phyloP scores from a whole-genome alignment of 2,329 filamentous ascomycete genomes.

The Diplocarpon mali region DNA sequence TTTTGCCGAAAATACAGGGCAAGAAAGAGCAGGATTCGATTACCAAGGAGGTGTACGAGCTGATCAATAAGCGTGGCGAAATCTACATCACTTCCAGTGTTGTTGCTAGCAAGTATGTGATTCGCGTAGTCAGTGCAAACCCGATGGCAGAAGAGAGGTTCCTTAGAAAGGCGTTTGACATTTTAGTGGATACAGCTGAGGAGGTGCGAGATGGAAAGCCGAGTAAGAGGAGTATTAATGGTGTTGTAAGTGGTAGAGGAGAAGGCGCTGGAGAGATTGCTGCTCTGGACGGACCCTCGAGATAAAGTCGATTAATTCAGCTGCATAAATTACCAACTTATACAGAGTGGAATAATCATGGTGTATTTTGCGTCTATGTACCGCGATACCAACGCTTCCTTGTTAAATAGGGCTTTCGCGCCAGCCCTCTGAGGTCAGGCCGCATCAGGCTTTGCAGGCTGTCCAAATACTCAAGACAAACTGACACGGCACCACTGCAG shows the following conservation, averaged over 20 bases:
- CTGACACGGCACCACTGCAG: too few relatives aligned
- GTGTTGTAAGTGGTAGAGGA: constrained; percentile 14
- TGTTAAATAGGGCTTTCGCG: too few relatives aligned
- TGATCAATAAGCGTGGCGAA: constrained; percentile 60
- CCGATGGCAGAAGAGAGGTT: constrained; percentile 60
- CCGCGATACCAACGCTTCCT: too few relatives aligned
- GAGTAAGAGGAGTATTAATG: constrained; percentile 4
- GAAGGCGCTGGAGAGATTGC: constrained; percentile 9
- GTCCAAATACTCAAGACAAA: too few relatives aligned
- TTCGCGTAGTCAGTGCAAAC: constrained; percentile 70
- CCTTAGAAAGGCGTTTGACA: constrained; percentile 61
- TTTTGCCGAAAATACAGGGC: constrained; percentile 35
- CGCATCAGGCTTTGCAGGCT: too few relatives aligned
- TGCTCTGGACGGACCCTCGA: constrained; percentile 1
- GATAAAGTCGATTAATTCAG: too few relatives aligned
- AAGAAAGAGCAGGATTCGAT: constrained; percentile 49
- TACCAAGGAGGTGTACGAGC: constrained; percentile 66
- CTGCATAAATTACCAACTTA: too few relatives aligned
- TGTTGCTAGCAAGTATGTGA: constrained; percentile 62
- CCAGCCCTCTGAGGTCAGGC: too few relatives aligned
- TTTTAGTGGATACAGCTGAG: constrained; percentile 42
- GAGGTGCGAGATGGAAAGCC: constrained; percentile 20
- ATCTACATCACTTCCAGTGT: constrained; percentile 76
- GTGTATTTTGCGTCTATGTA: too few relatives aligned
- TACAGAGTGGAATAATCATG: too few relatives aligned